These are phyloP conservation scores for Filobasidium floriforme DNA, from an alignment of 768 basidiomycete genomes.

Conservation along the genomic window DNA sequence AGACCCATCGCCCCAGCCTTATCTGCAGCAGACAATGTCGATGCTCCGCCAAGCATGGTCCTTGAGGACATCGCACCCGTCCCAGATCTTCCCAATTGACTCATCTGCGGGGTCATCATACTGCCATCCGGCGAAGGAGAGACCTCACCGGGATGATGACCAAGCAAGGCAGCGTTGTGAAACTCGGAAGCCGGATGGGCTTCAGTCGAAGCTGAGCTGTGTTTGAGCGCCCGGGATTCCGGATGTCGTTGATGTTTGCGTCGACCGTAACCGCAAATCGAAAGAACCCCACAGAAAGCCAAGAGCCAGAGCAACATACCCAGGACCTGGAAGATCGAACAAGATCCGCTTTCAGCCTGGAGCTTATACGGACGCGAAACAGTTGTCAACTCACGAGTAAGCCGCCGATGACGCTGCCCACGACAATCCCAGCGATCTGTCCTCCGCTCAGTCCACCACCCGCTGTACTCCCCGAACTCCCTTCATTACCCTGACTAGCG, in stretches of 20 bases:
- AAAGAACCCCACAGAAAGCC: conserved; percentile 6
- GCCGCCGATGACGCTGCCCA: conserved; percentile 39
- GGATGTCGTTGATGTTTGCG: not conserved
- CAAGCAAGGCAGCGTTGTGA: not conserved
- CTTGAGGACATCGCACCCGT: conserved; percentile 8
- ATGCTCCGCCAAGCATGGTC: conserved; percentile 5
- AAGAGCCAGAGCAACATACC: conserved; percentile 4
- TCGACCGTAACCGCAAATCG: conserved; percentile 2
- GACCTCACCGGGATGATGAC: not conserved
- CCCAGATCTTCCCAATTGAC: conserved; percentile 8
- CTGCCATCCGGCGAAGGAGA: not conserved
- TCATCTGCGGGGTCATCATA: not conserved
- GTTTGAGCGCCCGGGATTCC: not conserved
- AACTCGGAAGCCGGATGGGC: not conserved
- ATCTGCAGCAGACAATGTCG: not conserved
- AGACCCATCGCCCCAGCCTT: not conserved
- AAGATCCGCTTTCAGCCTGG: too few species aligned
- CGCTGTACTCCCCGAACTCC: conserved; percentile 17
- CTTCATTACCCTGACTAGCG: conserved; percentile 20
- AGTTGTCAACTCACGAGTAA: conserved; percentile 30
- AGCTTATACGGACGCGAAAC: too few species aligned
- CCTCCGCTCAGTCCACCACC: conserved; percentile 28
- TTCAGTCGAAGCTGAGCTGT: not conserved
- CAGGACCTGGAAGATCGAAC: not conserved
- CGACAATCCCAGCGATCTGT: conserved; percentile 36